These are phyloP conservation scores for Phaeophleospora eucalypticola DNA, from an alignment of 2,329 filamentous ascomycete species.

Conservation along the genomic window DNA sequence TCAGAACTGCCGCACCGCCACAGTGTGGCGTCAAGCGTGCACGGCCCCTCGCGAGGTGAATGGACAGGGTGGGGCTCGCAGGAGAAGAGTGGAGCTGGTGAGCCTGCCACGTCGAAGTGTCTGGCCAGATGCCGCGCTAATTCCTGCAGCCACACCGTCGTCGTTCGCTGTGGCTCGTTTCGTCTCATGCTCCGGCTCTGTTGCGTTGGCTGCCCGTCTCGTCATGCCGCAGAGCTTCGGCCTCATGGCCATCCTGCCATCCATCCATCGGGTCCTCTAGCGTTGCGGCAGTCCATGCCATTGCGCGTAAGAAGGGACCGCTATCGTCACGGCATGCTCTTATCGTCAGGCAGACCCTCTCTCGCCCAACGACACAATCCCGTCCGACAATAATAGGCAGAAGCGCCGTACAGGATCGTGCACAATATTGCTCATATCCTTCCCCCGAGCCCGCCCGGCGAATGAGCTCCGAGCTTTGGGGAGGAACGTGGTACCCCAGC, in stretches of 20 bases:
- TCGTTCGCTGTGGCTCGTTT: constrained; percentile 18
- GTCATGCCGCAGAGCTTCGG: too few relatives aligned
- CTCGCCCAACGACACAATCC: too few relatives aligned
- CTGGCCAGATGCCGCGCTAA: constrained; percentile 4
- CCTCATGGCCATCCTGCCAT: too few relatives aligned
- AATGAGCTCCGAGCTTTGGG: constrained; percentile 2
- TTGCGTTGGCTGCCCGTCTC: background rate
- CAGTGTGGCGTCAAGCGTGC: background rate
- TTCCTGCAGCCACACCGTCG: constrained; percentile 1
- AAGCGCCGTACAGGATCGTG: background rate
- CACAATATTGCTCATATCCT: background rate
- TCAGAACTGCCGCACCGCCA: background rate
- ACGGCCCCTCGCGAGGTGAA: too few relatives aligned
- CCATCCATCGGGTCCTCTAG: too few relatives aligned
- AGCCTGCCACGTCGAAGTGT: constrained; percentile 2
- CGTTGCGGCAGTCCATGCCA: too few relatives aligned
- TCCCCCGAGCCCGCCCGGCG: background rate
- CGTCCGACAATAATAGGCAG: background rate
- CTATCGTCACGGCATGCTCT: background rate
- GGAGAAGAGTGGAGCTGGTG: background rate
- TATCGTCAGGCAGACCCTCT: background rate
- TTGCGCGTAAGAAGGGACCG: background rate
- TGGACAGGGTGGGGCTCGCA: too few relatives aligned
- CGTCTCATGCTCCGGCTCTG: constrained; percentile 6
- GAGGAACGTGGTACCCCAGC: constrained; percentile 12